phyloP scores from a whole-genome alignment of 805 yeast species.

The Cyberlindnera maclurae region DNA sequence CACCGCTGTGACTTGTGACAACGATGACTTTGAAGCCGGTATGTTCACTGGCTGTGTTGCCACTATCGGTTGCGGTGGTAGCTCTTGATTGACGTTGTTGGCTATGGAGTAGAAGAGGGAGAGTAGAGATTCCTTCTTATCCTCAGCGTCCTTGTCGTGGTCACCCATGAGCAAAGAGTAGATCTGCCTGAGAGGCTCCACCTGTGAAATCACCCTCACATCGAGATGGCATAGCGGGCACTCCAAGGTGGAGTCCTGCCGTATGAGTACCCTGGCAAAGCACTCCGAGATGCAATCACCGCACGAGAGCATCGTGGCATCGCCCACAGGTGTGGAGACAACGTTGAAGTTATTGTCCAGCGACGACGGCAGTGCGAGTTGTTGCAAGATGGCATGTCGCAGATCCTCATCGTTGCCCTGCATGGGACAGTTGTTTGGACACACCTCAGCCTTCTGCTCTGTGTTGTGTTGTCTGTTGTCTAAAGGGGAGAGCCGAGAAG shows the following conservation, averaged over 20 bases:
- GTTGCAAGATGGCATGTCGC: constrained; percentile 5
- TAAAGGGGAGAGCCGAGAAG: too few relatives aligned
- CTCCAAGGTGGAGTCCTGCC: constrained; percentile 8
- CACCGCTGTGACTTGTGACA: not conserved
- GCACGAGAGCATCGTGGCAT: constrained; percentile 29
- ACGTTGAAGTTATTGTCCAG: constrained; percentile 5
- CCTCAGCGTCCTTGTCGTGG: not conserved
- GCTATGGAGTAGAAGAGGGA: constrained; percentile 30
- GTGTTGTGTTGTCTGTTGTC: too few relatives aligned
- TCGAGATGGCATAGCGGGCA: constrained; percentile 17
- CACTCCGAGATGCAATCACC: constrained; percentile 34
- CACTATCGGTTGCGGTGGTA: not conserved
- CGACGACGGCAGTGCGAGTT: constrained; percentile 11
- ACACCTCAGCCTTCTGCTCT: too few relatives aligned
- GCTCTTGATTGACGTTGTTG: constrained; percentile 10
- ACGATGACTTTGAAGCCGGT: not conserved
- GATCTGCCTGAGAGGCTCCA: constrained; percentile 13
- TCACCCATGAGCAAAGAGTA: constrained; percentile 7
- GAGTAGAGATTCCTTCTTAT: constrained; percentile 24
- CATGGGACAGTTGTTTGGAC: too few relatives aligned
- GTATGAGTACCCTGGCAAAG: constrained; percentile 19
- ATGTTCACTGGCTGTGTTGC: too few relatives aligned
- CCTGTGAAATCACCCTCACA: constrained; percentile 5
- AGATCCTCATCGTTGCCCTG: not conserved
- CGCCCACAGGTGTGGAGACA: constrained; percentile 9